Evolutionary conservation across 805 yeast species (phyloP), one percentile per base, ranked within the genome.

Genomic region (Candida sithepensis): DNA sequence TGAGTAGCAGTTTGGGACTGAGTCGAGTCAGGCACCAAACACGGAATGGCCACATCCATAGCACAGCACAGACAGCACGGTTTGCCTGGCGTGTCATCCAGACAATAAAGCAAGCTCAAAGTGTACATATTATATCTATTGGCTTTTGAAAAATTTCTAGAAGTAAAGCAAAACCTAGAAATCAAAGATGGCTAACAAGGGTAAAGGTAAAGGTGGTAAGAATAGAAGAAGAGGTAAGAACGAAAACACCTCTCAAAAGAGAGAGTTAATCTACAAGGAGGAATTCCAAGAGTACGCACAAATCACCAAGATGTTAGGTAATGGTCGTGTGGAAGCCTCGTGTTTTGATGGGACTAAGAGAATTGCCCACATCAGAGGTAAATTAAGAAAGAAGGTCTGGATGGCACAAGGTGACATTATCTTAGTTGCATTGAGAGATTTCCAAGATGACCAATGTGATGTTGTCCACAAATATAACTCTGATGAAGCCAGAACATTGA

Each of bases 271-370:
- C 67, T 81, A 78, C 69, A 89, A 84, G 64, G 99, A 94, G 55
- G 99, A 94, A 63, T 96, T 96, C 49, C 99, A 94, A 76, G 98
- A 94, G 70, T 94, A 94, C 64, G 99, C 97, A 48, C 99, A 95
- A 75, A 94, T 94, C 66, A 82, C 92, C 69, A 92, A 90, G 73
- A 92, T 94, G 97, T 82, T 94, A 61, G 99, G 99, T 69, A 91
- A 91, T 67, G 98, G 99, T 56, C 84, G 99, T 72, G 85, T 94
- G 47, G 96, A 91, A 69, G 97, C 96, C 46, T 70, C 83, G 43
- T 94, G 99, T 74, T 94, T 94, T 65, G 99, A 94, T 66, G 97
- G 96, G 56, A 76, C 78, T 59, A 88, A 83, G 68, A 84, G 99
- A 77, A 81, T 90, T 81, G 99, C 96, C 18, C 99, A 92, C 67